Evolutionary conservation across 257 asterid species (phyloP).

Genomic region (Capsicum chinense): DNA sequence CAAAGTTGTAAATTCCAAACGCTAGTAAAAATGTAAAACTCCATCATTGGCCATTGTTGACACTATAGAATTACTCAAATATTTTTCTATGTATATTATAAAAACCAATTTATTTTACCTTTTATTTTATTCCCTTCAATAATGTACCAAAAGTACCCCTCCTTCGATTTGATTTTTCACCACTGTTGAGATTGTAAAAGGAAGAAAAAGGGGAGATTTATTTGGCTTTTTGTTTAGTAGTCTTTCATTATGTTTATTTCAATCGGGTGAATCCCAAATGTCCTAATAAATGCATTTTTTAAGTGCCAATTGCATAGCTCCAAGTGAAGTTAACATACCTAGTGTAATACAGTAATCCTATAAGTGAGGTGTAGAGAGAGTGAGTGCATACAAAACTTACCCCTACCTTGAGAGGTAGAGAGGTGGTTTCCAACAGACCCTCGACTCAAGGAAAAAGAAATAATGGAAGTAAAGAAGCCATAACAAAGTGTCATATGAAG

Average conservation of each 20-base stretch:
- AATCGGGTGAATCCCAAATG: background rate
- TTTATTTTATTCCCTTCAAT: background rate
- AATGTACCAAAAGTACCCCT: background rate
- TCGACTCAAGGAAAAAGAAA: background rate
- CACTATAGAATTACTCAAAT: background rate
- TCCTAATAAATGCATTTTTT: background rate
- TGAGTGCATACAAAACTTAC: background rate
- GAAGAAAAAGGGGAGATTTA: background rate
- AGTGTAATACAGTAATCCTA: no score
- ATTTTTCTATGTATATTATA: background rate
- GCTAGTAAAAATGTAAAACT: slow-evolving; percentile 29
- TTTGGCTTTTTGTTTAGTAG: background rate
- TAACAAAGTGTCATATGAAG: background rate
- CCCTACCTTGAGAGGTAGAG: background rate
- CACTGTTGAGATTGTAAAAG: slow-evolving; percentile 3
- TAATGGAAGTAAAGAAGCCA: background rate
- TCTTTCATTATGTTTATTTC: background rate
- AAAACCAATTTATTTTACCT: background rate
- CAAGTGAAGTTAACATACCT: background rate
- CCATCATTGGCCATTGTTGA: background rate
- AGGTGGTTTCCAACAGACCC: background rate
- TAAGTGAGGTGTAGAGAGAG: no score
- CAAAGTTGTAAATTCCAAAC: slow-evolving; percentile 58
- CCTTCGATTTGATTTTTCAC: background rate
- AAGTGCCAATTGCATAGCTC: background rate